Conservation (phyloP, 1,139 yeast species). For the Debaryomycetaceae sp. region DNA sequence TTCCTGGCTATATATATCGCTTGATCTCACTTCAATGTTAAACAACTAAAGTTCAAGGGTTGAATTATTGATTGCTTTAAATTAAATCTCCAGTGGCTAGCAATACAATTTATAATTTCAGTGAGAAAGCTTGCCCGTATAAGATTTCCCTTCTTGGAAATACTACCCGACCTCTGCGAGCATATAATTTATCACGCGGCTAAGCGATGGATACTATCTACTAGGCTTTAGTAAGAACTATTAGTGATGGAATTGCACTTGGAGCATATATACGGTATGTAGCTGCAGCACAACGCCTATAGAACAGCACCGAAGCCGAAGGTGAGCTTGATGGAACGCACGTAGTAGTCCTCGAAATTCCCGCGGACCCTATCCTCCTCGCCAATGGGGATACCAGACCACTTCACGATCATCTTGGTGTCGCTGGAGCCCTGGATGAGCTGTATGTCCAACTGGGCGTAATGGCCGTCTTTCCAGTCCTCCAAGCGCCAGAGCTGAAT, state of each 20-base stretch:
- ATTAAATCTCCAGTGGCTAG: no score
- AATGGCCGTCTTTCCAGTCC: conserved; percentile 85
- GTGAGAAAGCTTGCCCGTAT: no score
- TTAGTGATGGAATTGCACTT: no score
- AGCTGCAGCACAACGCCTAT: conserved; percentile 16
- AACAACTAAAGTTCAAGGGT: no score
- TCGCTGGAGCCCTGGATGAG: conserved; percentile 78
- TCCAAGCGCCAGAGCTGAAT: conserved; percentile 81
- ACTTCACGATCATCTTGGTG: conserved; percentile 73
- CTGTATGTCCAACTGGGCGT: conserved; percentile 61
- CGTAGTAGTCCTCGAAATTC: conserved; percentile 86
- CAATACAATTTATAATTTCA: no score
- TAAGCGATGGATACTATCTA: no score
- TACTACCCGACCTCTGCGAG: not conserved
- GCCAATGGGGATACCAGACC: conserved; percentile 95
- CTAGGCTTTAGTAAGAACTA: no score
- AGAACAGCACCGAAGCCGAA: conserved; percentile 92
- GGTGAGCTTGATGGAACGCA: conserved; percentile 80
- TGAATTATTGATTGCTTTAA: no score
- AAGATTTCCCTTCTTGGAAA: no score
- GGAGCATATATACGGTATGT: not conserved
- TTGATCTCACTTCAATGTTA: not conserved
- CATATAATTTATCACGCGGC: no score
- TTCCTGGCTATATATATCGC: not conserved
- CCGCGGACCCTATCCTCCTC: conserved; percentile 85